Evolutionary conservation across 805 yeast species (phyloP).

Genomic region (Zygotorulaspora florentina): DNA sequence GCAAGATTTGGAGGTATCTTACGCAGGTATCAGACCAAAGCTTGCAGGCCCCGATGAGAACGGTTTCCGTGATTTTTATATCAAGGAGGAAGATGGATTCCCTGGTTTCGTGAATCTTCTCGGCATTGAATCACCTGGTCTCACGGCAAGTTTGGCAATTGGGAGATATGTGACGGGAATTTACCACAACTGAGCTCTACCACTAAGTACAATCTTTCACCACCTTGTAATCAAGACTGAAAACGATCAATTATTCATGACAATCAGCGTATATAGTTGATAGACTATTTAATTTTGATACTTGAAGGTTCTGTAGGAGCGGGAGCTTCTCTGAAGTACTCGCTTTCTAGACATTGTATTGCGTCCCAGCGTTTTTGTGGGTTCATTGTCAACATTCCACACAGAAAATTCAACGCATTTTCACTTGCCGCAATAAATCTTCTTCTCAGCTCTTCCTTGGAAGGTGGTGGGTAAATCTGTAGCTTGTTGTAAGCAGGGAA

Average conservation of each 20-base stretch:
- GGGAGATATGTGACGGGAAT: slow-evolving; percentile 59
- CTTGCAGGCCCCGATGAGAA: slow-evolving; percentile 43
- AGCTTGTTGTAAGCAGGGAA: slow-evolving; percentile 73
- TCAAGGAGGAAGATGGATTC: slow-evolving; percentile 62
- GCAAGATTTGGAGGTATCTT: slow-evolving; percentile 56
- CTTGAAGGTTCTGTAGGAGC: slow-evolving; percentile 59
- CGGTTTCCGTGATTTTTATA: slow-evolving; percentile 67
- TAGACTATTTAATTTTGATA: slow-evolving; percentile 10
- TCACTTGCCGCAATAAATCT: slow-evolving; percentile 91
- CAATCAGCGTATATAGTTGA: background rate
- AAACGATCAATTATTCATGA: background rate
- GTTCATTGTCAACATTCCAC: slow-evolving; percentile 67
- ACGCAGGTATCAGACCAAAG: slow-evolving; percentile 84
- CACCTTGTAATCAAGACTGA: too few relatives aligned
- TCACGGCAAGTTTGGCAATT: slow-evolving; percentile 79
- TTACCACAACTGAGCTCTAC: slow-evolving; percentile 11
- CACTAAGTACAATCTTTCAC: background rate
- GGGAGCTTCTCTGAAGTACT: slow-evolving; percentile 70
- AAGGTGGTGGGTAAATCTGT: slow-evolving; percentile 77
- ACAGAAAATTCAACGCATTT: slow-evolving; percentile 69
- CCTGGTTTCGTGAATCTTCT: slow-evolving; percentile 76
- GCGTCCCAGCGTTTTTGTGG: slow-evolving; percentile 72
- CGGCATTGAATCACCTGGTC: slow-evolving; percentile 89
- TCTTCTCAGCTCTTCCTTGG: slow-evolving; percentile 70
- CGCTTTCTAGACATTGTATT: slow-evolving; percentile 57